Evolutionary conservation across 2,329 filamentous ascomycete species (phyloP), one percentile per base, ranked within the genome.

Genomic region (Calonectria honghensis): DNA sequence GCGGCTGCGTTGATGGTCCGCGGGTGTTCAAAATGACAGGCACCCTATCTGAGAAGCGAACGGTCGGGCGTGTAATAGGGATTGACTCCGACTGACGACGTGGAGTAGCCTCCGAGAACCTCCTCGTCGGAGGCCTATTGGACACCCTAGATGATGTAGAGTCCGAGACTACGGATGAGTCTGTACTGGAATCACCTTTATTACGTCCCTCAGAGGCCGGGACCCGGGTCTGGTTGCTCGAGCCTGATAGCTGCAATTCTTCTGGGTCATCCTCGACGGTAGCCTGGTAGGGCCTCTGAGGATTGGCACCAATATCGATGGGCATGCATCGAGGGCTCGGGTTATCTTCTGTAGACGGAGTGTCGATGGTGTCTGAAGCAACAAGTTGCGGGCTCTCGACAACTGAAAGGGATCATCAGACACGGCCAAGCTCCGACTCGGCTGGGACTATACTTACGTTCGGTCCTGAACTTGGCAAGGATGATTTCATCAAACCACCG

Each of bases 11-110:
- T 3, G 63, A 48, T 14, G 70, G 54, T 6, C 76, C 63, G 6
- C 75, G 75, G 5, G 78, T 77, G 37, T 83, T 76, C 9, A 84
- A 52, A 2, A 83, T 74, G 1, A 82, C 76, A 0, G 82, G 82
- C 0, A 68, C 79, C 2, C 78, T 75, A 14, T 84, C 79, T 3
- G 81, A 83, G 72, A 84, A 84, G 52, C 82, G 83, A 9, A 84
- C 83, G 0, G 80, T 80, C 7, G 78, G 83, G 0, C 81, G 79
- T 5, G 73, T 24, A 63, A 75, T 81, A 13, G 79, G 73, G 10
- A 66, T 72, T 14, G 73, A 69, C 2, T 71, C 72, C 7, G 75
- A 61, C 20, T 74, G 50, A 20, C 73, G 67, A 3, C 65, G 37
- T 6, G 51, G 48, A 2, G 29, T 61, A 45, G 51, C 71, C 20